phyloP scores from a whole-genome alignment of 805 yeast species.

The Maudiozyma pseudohumilis region DNA sequence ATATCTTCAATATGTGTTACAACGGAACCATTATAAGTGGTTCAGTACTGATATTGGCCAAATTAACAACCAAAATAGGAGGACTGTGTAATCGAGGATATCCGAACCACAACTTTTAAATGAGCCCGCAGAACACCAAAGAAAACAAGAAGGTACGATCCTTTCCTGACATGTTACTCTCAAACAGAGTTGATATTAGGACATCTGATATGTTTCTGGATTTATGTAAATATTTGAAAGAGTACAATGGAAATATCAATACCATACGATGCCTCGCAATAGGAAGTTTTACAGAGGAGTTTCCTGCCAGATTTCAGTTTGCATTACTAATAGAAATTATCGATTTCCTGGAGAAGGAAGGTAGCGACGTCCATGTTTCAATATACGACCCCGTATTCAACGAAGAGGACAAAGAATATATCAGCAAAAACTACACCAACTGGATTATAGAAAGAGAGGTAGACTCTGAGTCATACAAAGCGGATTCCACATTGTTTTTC shows the following conservation, averaged over 20 bases:
- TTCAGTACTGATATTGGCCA: too few relatives aligned
- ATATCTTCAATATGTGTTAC: too few relatives aligned
- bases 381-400: slow-evolving; percentile 59
- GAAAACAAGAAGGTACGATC: not conserved
- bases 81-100: too few relatives aligned
- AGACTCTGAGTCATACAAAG: slow-evolving; percentile 13
- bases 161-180: slow-evolving; percentile 7
- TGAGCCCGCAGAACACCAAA: not conserved
- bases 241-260: slow-evolving; percentile 8
- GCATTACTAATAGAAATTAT: slow-evolving; percentile 44
- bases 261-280: slow-evolving; percentile 59
- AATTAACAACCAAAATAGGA: too few relatives aligned
- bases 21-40: too few relatives aligned
- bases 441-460: slow-evolving; percentile 23
- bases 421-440: slow-evolving; percentile 20
- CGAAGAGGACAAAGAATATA: slow-evolving; percentile 33
- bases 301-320: slow-evolving; percentile 56
- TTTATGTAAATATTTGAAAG: slow-evolving; percentile 14
- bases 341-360: slow-evolving; percentile 8
- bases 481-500: slow-evolving; percentile 37
- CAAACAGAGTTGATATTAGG: slow-evolving; percentile 16
- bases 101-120: too few relatives aligned
- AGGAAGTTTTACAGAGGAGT: slow-evolving; percentile 53
- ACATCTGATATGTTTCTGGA: slow-evolving; percentile 25
- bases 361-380: slow-evolving; percentile 28